A percentile compares a stretch with the other conserved stretches of the same genome.
phyloP scores from a whole-genome alignment of 768 basidiomycete species.

The Neoboletus subvelutipes region DNA sequence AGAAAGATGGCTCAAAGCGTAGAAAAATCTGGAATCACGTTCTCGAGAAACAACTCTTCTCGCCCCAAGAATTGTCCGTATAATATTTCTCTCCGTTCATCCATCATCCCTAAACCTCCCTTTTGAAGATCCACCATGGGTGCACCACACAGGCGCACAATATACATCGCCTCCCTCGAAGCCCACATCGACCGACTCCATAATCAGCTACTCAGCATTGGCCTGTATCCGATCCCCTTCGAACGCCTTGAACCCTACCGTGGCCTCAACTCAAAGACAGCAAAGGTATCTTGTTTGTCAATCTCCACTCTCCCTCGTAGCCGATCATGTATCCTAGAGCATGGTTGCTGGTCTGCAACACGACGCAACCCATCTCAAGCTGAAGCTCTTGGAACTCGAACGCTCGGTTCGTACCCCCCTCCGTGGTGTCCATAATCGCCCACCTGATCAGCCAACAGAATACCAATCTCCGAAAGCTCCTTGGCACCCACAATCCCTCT shows the following conservation, averaged over 20 bases:
- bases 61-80: slow-evolving; percentile 62
- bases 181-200: slow-evolving; percentile 71
- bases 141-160: slow-evolving; percentile 64
- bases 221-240: slow-evolving; percentile 55
- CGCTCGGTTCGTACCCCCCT: slow-evolving; percentile 47
- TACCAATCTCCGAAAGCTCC: slow-evolving; percentile 33
- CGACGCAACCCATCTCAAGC: slow-evolving; percentile 55
- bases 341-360: slow-evolving; percentile 72
- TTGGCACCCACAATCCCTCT: slow-evolving; percentile 25
- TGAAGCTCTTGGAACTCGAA: slow-evolving; percentile 68
- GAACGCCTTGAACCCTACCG: slow-evolving; percentile 60
- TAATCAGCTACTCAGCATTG: slow-evolving; percentile 50
- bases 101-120: background rate
- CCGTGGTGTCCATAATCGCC: background rate
- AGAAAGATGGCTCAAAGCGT: slow-evolving; percentile 61
- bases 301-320: background rate
- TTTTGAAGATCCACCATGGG: slow-evolving; percentile 57
- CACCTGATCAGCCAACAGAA: slow-evolving; percentile 18
- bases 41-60: slow-evolving; percentile 70
- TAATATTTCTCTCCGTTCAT: background rate
- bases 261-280: slow-evolving; percentile 74
- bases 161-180: slow-evolving; percentile 72
- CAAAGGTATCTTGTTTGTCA: slow-evolving; percentile 50
- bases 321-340: slow-evolving; percentile 42
- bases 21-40: slow-evolving; percentile 78